A percentile compares a stretch with the other conserved stretches of the same genome.
These are phyloP conservation scores for Porcisia hertigi DNA, from an alignment of 208 protist species.

Conservation along the genomic window DNA sequence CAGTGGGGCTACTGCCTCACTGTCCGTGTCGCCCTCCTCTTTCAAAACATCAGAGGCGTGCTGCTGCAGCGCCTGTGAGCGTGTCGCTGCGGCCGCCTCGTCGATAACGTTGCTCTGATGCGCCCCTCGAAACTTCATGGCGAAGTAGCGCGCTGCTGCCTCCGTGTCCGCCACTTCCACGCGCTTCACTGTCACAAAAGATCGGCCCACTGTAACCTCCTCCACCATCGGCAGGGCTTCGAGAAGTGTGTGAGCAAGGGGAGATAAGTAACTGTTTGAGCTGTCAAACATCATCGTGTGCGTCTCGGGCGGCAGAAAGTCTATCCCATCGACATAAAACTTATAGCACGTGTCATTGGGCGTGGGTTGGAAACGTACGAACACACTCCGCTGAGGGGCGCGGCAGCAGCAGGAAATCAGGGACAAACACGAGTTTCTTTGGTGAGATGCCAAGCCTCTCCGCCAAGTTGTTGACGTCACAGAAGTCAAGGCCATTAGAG, in stretches of 20 bases:
- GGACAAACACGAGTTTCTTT: not conserved
- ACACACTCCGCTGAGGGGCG: conserved; percentile 28
- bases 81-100: conserved; percentile 36
- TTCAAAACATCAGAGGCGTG: conserved; percentile 34
- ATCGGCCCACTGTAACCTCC: conserved; percentile 78
- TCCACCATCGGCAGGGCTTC: conserved; percentile 83
- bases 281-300: conserved; percentile 80
- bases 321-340: conserved; percentile 70
- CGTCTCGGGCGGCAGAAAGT: conserved; percentile 52
- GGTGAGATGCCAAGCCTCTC: not conserved
- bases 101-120: conserved; percentile 18
- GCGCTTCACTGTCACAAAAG: conserved; percentile 83
- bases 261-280: conserved; percentile 75
- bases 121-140: conserved; percentile 49
- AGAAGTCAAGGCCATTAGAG: not conserved
- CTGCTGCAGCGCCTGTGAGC: conserved; percentile 62
- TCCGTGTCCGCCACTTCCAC: conserved; percentile 60
- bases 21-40: not conserved
- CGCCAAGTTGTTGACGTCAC: not conserved
- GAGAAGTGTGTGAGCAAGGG: conserved; percentile 73
- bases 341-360: conserved; percentile 88
- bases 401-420: not conserved
- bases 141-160: conserved; percentile 69
- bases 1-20: not conserved
- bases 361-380: conserved; percentile 83